Evolutionary conservation across 306 rosid species (phyloP).

Genomic region (Inga leiocalycina): DNA sequence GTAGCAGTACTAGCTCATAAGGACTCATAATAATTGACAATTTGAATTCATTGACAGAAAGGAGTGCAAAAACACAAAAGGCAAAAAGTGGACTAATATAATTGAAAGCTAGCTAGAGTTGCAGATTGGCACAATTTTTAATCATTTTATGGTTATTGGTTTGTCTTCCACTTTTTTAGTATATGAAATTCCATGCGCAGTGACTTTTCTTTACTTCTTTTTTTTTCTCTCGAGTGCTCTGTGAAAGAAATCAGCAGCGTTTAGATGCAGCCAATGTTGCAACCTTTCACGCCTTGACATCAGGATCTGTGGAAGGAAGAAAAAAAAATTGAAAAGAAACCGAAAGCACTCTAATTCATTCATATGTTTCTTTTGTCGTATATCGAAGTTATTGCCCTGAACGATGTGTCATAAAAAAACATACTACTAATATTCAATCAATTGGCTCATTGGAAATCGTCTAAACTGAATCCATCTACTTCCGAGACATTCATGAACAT

Average conservation of each 20-base stretch:
- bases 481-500: not conserved
- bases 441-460: not conserved
- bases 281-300: not conserved
- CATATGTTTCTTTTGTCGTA: not conserved
- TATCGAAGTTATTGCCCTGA: not conserved
- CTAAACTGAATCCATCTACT: not conserved
- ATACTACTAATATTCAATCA: not conserved
- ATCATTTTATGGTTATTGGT: not conserved
- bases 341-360: not conserved
- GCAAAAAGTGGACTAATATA: not conserved
- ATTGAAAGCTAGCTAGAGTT: not conserved
- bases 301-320: not conserved
- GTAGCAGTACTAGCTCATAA: not conserved
- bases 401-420: not conserved
- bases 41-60: not conserved
- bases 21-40: not conserved
- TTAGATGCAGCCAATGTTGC: not conserved
- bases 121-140: not conserved
- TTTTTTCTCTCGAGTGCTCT: not conserved
- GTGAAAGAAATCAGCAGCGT: not conserved
- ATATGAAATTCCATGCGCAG: not conserved
- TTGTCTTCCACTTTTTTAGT: not conserved
- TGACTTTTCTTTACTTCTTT: not conserved
- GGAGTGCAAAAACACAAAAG: not conserved
- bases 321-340: not conserved